Conservation (phyloP, 1,284 basidiomycete species). For the Ustilago hordei region DNA sequence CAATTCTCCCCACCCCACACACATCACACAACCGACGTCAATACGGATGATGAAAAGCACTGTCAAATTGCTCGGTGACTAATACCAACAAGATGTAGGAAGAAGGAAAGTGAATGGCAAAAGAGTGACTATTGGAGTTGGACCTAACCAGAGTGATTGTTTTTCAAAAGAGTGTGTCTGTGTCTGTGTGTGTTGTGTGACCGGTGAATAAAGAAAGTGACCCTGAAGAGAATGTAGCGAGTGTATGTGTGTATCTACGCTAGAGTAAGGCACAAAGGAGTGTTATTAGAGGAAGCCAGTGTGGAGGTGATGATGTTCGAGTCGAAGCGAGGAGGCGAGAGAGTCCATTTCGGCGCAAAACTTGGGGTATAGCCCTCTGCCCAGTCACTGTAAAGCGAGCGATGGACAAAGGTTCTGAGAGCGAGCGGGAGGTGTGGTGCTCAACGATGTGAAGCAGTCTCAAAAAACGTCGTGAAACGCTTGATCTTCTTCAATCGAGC, state of each 20-base stretch:
- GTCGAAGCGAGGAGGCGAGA: background rate
- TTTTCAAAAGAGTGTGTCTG: constrained; percentile 7
- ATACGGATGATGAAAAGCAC: background rate
- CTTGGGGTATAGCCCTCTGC: constrained; percentile 39
- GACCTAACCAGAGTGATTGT: constrained; percentile 14
- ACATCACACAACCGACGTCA: background rate
- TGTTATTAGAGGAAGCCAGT: background rate
- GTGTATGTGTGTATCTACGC: constrained; percentile 1
- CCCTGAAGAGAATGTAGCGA: background rate
- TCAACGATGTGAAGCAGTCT: constrained; percentile 43
- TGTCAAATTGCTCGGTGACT: constrained; percentile 1
- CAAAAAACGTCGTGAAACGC: constrained; percentile 55
- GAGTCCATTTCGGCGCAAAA: background rate
- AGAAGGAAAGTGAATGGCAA: constrained; percentile 8
- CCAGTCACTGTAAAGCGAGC: background rate
- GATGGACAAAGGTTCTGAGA: constrained; percentile 19
- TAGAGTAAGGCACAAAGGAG: background rate
- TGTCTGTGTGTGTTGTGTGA: background rate
- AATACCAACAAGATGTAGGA: background rate
- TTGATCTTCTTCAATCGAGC: constrained; percentile 57
- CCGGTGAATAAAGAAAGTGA: constrained; percentile 2
- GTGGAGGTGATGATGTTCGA: background rate
- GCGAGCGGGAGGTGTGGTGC: background rate
- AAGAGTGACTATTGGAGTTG: constrained; percentile 39
- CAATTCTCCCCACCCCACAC: background rate